Evolutionary conservation across 1,284 basidiomycete species (phyloP), one percentile per base, ranked within the genome.

Genomic region (Boletellus dicymbophilus): DNA sequence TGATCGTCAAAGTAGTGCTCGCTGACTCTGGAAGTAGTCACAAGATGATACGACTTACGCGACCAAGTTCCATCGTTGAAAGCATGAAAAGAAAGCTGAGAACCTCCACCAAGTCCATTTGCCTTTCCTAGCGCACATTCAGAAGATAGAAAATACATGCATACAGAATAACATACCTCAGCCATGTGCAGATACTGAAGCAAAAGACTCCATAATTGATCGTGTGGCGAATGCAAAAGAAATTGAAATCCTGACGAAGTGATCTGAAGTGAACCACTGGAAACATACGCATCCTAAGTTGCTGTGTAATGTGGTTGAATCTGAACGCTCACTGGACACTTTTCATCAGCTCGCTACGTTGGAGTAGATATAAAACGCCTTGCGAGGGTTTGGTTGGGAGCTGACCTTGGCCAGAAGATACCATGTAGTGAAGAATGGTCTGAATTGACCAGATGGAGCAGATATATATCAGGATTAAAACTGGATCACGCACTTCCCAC

Each of bases 401-500:
- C 64, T 84, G 81, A 36, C 81, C 81, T 47, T 83, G 90, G 9
- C 90, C 90, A 25, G 93, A 95, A 3, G 95, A 95, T 2, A 99
- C 97, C 95, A 99, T 98, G 68, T 93, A 99, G 71, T 98, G 95
- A 45, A 98, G 78, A 59, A 99, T 97, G 1, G 92, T 93, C 93
- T 70, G 28, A 16, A 46, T 26, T 26, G 26, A 25, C 9, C 31
- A 21, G 1, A 18, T 34, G 18, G 23, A 20, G 40, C 46, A 21
- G 37, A 27, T 26, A 30, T 23, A 23, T 23, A 18, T 37, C 18
- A 18, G 28, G 20, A 23, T n/a, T 21, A 44, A 26, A 39, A 20
- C 43, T 34, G 37, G 28, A 40, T n/a, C 36, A 67, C 79, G 56
- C 59, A 90, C 93, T 81, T 99, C 97, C 95, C 97, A 99, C 51